Base-by-base conservation (phyloP, 441 rosid species). In the Pelargonium citronellum region DNA sequence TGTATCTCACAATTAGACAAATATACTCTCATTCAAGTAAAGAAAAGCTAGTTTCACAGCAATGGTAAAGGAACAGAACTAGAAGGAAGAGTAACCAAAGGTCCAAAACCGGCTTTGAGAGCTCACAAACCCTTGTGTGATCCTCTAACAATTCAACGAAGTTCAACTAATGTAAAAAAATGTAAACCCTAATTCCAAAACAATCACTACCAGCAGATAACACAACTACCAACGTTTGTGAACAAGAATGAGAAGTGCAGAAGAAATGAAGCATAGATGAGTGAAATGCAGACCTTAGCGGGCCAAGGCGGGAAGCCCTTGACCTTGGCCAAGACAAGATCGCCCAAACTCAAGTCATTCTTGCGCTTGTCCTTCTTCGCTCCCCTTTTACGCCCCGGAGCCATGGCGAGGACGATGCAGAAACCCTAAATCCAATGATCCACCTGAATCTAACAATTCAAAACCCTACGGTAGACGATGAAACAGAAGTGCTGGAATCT, bases 261-360 rank as follows among this genome's bases (percentile, higher is more conserved):
- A 39, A 39, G 43, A 39, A 39, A 39, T 39, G 43, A 39, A 39
- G 43, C 43, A 39, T 39, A 39, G 43, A 39, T 39, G 43, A 39
- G 43, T 39, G 43, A 39, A 39, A 39, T 39, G 43, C 62, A 30
- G 51, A 95, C 99, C 96, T 89, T 88, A 66, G 99, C 99, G 81
- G 98, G 99, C 99, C 99, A 95, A 82, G 86, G 81, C 73, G 97
- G 99, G 79, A 86, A 89, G 16, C 99, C 99, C 87, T 95, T 91
- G 82, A 95, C 98, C 83, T 89, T 95, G 74, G 99, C 97, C 44
- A 92, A 95, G 67, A 95, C 97, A 64, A 91, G 97, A 95, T 92
- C 98, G 77, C 97, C 98, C 77, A 91, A 72, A 71, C 90, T 81
- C 84, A 95, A 84, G 74, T 87, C 84, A 68, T 79, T 84, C 82